Conservation (phyloP, 768 basidiomycete species). For the Kwoniella sp. region DNA sequence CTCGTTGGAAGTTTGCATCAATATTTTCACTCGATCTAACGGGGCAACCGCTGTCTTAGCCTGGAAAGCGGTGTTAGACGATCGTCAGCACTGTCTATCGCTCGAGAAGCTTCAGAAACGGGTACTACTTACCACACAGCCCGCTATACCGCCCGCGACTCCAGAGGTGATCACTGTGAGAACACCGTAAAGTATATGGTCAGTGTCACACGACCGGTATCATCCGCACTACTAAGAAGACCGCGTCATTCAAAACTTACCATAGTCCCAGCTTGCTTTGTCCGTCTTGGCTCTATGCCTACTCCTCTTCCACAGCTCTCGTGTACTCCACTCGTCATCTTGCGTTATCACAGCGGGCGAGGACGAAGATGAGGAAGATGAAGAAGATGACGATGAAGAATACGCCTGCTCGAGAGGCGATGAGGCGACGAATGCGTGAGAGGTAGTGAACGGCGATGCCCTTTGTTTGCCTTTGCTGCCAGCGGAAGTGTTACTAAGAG, state of each 20-base stretch:
- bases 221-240: too few relatives aligned
- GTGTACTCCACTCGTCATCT: slow-evolving; percentile 24
- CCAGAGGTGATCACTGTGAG: slow-evolving; percentile 72
- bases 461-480: background rate
- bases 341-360: background rate
- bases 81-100: too few relatives aligned
- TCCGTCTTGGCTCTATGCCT: slow-evolving; percentile 51
- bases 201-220: slow-evolving; percentile 16
- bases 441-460: background rate
- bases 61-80: slow-evolving; percentile 57
- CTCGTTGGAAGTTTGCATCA: slow-evolving; percentile 94
- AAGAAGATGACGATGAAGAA: background rate
- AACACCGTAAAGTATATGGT: too few relatives aligned
- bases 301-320: slow-evolving; percentile 44
- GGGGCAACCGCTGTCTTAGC: slow-evolving; percentile 95
- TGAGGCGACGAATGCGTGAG: background rate
- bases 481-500: background rate
- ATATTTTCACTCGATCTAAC: slow-evolving; percentile 95
- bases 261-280: slow-evolving; percentile 55
- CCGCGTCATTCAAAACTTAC: too few relatives aligned
- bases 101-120: too few relatives aligned
- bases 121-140: slow-evolving; percentile 72
- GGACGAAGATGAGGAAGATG: background rate
- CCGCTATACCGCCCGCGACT: slow-evolving; percentile 88
- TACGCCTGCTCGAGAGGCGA: background rate